phyloP scores from a whole-genome alignment of 345 rosid species.

The Dipteronia sinensis region DNA sequence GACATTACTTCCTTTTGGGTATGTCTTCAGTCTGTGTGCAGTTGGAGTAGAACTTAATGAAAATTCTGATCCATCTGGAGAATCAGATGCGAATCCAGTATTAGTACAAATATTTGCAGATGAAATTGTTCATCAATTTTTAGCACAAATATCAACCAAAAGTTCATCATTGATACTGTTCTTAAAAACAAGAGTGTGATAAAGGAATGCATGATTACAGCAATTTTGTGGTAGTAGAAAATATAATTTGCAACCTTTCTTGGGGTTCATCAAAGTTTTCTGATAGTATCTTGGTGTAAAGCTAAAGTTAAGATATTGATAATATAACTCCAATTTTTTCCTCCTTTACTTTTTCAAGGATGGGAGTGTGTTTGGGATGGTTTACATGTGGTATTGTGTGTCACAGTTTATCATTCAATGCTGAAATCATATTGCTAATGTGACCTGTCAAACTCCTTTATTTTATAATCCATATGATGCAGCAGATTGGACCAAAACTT shows the following conservation, averaged over 20 bases:
- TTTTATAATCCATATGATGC: not conserved
- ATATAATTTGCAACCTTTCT: not conserved
- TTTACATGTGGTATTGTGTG: not conserved
- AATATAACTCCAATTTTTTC: not conserved
- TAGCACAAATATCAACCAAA: not conserved
- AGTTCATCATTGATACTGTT: not conserved
- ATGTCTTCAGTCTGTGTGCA: slow-evolving; percentile 23
- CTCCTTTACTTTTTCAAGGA: not conserved
- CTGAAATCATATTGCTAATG: not conserved
- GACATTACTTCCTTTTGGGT: not conserved
- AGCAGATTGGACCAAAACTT: not conserved
- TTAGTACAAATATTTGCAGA: not conserved
- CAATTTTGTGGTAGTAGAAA: not conserved
- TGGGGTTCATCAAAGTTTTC: not conserved
- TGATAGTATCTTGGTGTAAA: not conserved
- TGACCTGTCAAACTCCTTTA: not conserved
- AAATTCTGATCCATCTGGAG: slow-evolving; percentile 37
- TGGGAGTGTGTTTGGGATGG: not conserved
- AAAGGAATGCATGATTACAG: not conserved
- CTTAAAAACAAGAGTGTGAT: not conserved
- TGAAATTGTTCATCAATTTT: not conserved
- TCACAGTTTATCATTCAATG: not conserved
- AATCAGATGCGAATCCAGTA: slow-evolving; percentile 24
- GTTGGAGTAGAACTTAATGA: slow-evolving; percentile 40
- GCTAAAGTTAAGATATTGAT: not conserved